These are phyloP conservation scores for Gentiana dahurica DNA, from an alignment of 257 asterid genomes.

Conservation along the genomic window DNA sequence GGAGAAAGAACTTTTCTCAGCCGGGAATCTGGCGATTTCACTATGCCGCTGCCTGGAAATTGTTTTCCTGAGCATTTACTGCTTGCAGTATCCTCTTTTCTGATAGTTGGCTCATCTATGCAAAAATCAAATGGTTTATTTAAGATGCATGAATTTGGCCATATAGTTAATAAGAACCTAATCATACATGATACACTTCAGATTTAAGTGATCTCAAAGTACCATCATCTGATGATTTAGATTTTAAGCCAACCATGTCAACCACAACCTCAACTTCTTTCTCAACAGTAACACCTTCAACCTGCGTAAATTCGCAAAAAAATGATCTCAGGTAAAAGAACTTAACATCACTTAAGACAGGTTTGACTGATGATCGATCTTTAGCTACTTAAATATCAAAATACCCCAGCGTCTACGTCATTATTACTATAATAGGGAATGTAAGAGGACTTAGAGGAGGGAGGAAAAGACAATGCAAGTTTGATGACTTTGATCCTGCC, in stretches of 20 bases:
- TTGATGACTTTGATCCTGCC: no score
- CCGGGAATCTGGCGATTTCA: conserved; percentile 20
- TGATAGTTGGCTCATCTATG: conserved; percentile 25
- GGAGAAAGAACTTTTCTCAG: conserved; percentile 51
- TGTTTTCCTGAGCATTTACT: conserved; percentile 2
- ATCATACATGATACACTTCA: neutral
- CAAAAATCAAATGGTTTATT: conserved; percentile 1
- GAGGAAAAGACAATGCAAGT: no score
- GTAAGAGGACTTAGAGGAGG: no score
- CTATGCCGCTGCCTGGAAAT: conserved; percentile 23
- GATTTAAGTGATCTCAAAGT: conserved; percentile 1
- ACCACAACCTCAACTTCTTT: conserved; percentile 17
- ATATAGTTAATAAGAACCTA: neutral
- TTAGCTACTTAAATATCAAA: no score
- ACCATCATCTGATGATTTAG: conserved; percentile 17
- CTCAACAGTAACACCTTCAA: conserved; percentile 19
- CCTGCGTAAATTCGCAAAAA: conserved; percentile 24
- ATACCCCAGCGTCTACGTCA: no score
- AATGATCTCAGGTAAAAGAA: neutral
- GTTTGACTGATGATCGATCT: no score
- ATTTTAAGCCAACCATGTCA: conserved; percentile 16
- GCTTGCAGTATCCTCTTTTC: conserved; percentile 13
- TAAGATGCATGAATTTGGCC: neutral
- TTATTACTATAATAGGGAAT: no score
- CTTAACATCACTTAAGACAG: no score